Evolutionary conservation across 139 green algal genomes (phyloP).

Genomic region (Tetraselmis chui): DNA sequence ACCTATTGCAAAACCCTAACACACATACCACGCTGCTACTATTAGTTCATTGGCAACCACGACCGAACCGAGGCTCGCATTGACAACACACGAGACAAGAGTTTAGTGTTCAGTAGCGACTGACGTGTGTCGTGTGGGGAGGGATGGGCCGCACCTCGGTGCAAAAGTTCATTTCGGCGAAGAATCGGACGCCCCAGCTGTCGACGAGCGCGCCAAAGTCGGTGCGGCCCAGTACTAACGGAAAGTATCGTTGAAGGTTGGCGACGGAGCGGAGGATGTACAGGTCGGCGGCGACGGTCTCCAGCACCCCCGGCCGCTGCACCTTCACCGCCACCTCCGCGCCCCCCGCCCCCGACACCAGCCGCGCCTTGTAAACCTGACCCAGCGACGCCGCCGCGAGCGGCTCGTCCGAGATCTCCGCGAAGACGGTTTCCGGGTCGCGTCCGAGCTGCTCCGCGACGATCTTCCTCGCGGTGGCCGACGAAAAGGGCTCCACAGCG

Average conservation of each 20-base stretch:
- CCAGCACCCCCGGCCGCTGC: slow-evolving; percentile 62
- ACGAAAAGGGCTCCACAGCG: slow-evolving; percentile 70
- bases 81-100: no score
- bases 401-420: slow-evolving; percentile 36
- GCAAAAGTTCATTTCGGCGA: slow-evolving; percentile 32
- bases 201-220: slow-evolving; percentile 56
- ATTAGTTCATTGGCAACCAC: no score
- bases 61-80: no score
- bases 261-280: slow-evolving; percentile 59
- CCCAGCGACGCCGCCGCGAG: slow-evolving; percentile 75
- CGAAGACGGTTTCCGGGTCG: slow-evolving; percentile 36
- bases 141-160: slow-evolving; percentile 59
- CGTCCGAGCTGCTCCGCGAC: slow-evolving; percentile 20
- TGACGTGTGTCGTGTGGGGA: no score
- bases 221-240: background rate
- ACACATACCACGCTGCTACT: no score
- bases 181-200: slow-evolving; percentile 65
- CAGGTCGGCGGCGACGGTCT: slow-evolving; percentile 72
- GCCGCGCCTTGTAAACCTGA: slow-evolving; percentile 49
- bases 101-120: no score
- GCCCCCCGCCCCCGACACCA: slow-evolving; percentile 42
- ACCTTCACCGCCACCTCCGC: slow-evolving; percentile 86
- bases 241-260: slow-evolving; percentile 9
- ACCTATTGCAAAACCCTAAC: no score
- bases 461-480: slow-evolving; percentile 30